Percentiles rank a stretch among this genome's conserved stretches.
phyloP scores from a whole-genome alignment of 768 basidiomycete genomes.

The Lactifluus piperatus region DNA sequence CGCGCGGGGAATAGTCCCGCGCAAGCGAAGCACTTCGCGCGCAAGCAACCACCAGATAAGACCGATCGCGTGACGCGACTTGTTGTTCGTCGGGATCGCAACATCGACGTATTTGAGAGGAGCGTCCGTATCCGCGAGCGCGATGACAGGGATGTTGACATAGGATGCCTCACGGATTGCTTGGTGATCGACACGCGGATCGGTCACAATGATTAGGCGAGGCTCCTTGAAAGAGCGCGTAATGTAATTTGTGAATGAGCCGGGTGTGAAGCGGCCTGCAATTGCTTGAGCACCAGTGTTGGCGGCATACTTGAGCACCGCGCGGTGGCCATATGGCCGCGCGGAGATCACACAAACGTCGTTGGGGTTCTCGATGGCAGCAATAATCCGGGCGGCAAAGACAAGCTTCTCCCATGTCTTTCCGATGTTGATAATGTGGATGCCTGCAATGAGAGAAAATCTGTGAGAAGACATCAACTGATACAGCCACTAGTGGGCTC shows the following conservation, averaged over 20 bases:
- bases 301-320: conserved; percentile 96
- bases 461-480: conserved; percentile 4
- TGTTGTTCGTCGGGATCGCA: conserved; percentile 99
- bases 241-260: conserved; percentile 99
- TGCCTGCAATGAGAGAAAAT: conserved; percentile 44
- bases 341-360: conserved; percentile 98
- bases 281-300: conserved; percentile 99
- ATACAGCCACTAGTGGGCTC: conserved; percentile 26
- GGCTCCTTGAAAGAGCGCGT: conserved; percentile 99
- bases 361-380: conserved; percentile 95
- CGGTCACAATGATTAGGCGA: conserved; percentile 95
- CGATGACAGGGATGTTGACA: conserved; percentile 99
- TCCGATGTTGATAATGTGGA: conserved; percentile 95
- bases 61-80: conserved; percentile 94
- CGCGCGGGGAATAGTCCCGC: conserved; percentile 88
- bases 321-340: conserved; percentile 97
- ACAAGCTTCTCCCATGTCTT: conserved; percentile 99
- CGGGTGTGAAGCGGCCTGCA: conserved; percentile 98
- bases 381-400: conserved; percentile 94
- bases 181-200: conserved; percentile 99
- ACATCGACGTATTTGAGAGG: conserved; percentile 97
- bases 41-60: conserved; percentile 96
- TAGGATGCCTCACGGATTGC: conserved; percentile 99
- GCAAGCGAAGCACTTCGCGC: conserved; percentile 92
- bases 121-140: conserved; percentile 97